A percentile compares a stretch with the other conserved stretches of the same genome.
Evolutionary conservation across 768 basidiomycete genomes (phyloP).

Genomic region (Boletales sp.): DNA sequence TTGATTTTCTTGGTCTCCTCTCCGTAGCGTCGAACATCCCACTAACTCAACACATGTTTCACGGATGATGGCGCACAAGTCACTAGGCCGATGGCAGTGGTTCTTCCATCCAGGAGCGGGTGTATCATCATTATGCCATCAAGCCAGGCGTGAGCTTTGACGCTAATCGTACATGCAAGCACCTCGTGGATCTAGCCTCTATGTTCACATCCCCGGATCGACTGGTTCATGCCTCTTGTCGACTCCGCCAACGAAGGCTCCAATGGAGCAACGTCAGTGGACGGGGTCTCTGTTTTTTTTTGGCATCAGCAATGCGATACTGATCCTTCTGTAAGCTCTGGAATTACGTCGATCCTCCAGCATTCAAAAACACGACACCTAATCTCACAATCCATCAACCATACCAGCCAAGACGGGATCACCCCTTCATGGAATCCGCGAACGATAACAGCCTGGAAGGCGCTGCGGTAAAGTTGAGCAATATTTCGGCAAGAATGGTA

Average conservation of each 20-base stretch:
- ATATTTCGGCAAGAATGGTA: slow-evolving; percentile 53
- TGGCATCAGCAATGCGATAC: slow-evolving; percentile 1
- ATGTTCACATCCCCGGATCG: neutral
- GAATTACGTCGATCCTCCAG: slow-evolving; percentile 59
- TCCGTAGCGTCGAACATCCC: too few species aligned
- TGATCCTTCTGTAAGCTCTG: slow-evolving; percentile 44
- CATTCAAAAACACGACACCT: slow-evolving; percentile 69
- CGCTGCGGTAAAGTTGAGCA: slow-evolving; percentile 77
- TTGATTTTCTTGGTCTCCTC: too few species aligned
- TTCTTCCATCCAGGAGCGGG: too few species aligned
- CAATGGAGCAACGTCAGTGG: slow-evolving; percentile 21
- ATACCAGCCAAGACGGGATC: slow-evolving; percentile 75
- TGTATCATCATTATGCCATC: too few species aligned
- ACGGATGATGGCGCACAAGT: too few species aligned
- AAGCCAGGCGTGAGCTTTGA: too few species aligned
- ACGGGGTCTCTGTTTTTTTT: slow-evolving; percentile 10
- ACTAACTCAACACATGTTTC: too few species aligned
- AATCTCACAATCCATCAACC: slow-evolving; percentile 68
- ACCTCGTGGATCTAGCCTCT: too few species aligned
- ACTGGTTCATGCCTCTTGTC: slow-evolving; percentile 14
- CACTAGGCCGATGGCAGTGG: too few species aligned
- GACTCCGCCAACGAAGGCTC: slow-evolving; percentile 26
- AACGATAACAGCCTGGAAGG: slow-evolving; percentile 83
- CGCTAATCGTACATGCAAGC: too few species aligned
- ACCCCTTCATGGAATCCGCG: slow-evolving; percentile 58